Percentiles rank a stretch among this genome's conserved stretches.
phyloP scores from a whole-genome alignment of 768 basidiomycete species.

The Termitomyces titanicus region DNA sequence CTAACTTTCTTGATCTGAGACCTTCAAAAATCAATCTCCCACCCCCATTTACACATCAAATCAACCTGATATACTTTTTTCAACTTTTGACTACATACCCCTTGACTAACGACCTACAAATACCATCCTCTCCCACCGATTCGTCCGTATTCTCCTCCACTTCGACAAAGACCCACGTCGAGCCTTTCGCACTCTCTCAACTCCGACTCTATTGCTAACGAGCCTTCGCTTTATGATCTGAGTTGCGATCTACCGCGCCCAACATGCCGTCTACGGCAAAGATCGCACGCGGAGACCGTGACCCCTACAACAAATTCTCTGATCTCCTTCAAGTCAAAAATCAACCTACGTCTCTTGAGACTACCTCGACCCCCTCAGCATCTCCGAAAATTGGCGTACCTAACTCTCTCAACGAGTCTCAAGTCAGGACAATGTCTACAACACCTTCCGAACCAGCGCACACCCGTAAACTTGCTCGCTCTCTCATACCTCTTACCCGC shows the following conservation, averaged over 20 bases:
- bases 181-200: slow-evolving; percentile 8
- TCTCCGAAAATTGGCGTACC: neutral
- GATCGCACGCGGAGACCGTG: slow-evolving; percentile 8
- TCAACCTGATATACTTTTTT: too few relatives aligned
- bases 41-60: too few relatives aligned
- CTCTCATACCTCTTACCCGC: slow-evolving; percentile 33
- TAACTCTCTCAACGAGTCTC: neutral
- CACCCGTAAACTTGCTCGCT: neutral
- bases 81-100: too few relatives aligned
- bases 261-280: neutral
- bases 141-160: neutral
- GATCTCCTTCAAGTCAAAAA: neutral
- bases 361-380: neutral
- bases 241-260: neutral
- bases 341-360: neutral
- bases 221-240: neutral
- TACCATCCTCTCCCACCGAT: neutral
- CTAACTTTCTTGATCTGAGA: too few relatives aligned
- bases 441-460: neutral
- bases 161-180: slow-evolving; percentile 2
- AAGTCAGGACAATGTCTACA: neutral
- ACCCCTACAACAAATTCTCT: neutral
- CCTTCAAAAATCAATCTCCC: too few relatives aligned
- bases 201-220: neutral
- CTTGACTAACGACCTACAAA: neutral